These are phyloP conservation scores for Aureobasidium vineae DNA, from an alignment of 2,329 filamentous ascomycete species.

Conservation along the genomic window DNA sequence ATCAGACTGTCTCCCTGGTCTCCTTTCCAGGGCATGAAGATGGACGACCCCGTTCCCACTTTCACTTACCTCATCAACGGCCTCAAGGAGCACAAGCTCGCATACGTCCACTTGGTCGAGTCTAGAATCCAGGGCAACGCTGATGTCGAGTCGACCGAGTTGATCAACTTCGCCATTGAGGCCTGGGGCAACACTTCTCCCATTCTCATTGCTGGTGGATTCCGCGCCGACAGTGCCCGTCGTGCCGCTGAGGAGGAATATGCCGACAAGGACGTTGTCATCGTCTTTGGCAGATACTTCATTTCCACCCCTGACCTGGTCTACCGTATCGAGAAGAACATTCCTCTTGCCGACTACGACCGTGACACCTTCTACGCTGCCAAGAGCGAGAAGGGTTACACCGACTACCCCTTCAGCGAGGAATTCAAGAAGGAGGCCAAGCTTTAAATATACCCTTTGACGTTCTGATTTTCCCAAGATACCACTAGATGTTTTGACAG, in stretches of 20 bases:
- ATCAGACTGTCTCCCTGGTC: slow-evolving; percentile 62
- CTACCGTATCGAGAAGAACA: slow-evolving; percentile 46
- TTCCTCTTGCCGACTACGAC: slow-evolving; percentile 48
- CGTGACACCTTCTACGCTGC: slow-evolving; percentile 49
- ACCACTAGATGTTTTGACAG: slow-evolving; percentile 14
- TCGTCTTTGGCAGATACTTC: slow-evolving; percentile 52
- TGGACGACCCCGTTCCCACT: slow-evolving; percentile 62
- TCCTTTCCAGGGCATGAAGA: slow-evolving; percentile 61
- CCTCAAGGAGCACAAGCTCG: slow-evolving; percentile 54
- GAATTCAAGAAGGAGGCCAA: slow-evolving; percentile 35
- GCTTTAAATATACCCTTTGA: slow-evolving; percentile 6
- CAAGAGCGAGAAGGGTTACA: slow-evolving; percentile 43
- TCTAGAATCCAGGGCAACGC: slow-evolving; percentile 50
- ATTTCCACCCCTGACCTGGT: slow-evolving; percentile 52
- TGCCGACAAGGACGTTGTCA: slow-evolving; percentile 44
- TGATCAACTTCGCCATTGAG: slow-evolving; percentile 48
- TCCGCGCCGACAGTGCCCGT: slow-evolving; percentile 42
- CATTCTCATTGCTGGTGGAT: slow-evolving; percentile 49
- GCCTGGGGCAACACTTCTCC: slow-evolving; percentile 49
- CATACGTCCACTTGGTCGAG: slow-evolving; percentile 63
- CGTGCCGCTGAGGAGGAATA: slow-evolving; percentile 44
- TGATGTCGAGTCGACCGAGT: slow-evolving; percentile 43
- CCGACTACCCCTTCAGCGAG: slow-evolving; percentile 44
- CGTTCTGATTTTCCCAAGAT: background rate
- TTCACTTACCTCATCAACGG: slow-evolving; percentile 58